Evolutionary conservation across 441 rosid genomes (phyloP), one percentile per base, ranked within the genome.

Genomic region (Brassica balearica): DNA sequence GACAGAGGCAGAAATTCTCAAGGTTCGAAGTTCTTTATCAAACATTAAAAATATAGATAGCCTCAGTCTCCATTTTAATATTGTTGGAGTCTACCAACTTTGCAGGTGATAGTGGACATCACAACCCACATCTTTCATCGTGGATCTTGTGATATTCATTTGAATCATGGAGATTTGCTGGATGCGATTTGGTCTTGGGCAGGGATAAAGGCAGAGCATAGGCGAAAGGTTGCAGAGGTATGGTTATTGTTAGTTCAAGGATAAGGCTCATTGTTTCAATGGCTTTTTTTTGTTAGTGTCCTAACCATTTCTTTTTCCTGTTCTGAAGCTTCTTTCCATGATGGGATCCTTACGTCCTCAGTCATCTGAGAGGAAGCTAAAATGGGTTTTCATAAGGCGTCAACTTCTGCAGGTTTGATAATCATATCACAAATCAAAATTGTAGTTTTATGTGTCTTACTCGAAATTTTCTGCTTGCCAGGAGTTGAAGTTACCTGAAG

Each of bases 131-230:
- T 95, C 78, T 90, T 88, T 85, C 85, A 75, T 72, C 77, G 86
- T 11, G 93, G 88, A 48, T 86, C 86, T 59, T 93, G 94, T 86
- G 89, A 88, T 82, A 91, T 95, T 86, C 98, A 91, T 91, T 83
- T 95, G 81, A 93, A 95, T 81, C 99, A 95, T 72, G 97, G 97
- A 85, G 88, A 90, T 75, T 85, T 95, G 81, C 87, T 95, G 53
- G 92, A 93, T 78, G 96, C 96, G 55, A 93, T 95, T 80, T 95
- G 99, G 99, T 86, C 94, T 15, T 95, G 99, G 98, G 88, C 86
- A 68, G 99, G 99, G 86, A 87, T 95, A 76, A 91, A 84, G 76
- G 89, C 88, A 64, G 97, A 93, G 81, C 94, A 91, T 65, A 87
- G 95, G 69, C 88, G 80, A 65, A 93, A 92, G 89, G 98, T 91